Evolutionary conservation across 257 asterid genomes (phyloP), one percentile per base, ranked within the genome.

Genomic region (Verbena officinalis): DNA sequence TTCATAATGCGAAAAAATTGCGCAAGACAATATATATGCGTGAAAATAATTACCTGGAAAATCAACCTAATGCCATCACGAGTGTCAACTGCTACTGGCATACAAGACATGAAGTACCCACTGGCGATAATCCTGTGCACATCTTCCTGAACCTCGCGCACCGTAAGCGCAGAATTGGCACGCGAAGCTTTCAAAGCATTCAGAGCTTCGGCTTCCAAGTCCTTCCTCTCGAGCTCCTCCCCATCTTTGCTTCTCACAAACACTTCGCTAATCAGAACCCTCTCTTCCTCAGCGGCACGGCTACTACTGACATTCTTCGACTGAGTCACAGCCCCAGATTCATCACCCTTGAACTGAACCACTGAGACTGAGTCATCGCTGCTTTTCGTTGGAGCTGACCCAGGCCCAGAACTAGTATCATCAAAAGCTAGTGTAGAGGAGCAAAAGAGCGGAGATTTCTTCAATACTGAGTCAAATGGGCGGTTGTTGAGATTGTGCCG

Each of bases 31-130:
- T 33, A 57, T 19, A 64, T 11, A 15, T 11, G 36, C 8, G 31
- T 7, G 38, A 33, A 48, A 34, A 12, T 33, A 42, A 17, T 36
- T 84, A 94, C 97, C 99, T 94, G 95, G 76, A 88, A 94, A 64
- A 88, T 83, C 83, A 94, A 78, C 56, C 94, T 85, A 70, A 94
- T 90, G 54, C 99, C 99, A 62, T 94, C 99, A 31, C 97, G 85
- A 9, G 99, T 90, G 73, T 94, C 99, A 13, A 90, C 96, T 0
- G 97, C 99, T 1, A 94, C 95, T 0, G 97, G 99, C 89, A 88
- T 83, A 68, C 96, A 94, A 20, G 99, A 94, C 72, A 77, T 82
- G 75, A 94, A 94, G 68, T 90, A 90, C 0, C 97, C 96, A 71
- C 96, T 94, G 65, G 88, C 89, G 55, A 94, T 81, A 44, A 94